A percentile compares a stretch with the other conserved stretches of the same genome.
Conservation (phyloP, 2,329 filamentous ascomycete genomes). For the Talaromyces verruculosus region DNA sequence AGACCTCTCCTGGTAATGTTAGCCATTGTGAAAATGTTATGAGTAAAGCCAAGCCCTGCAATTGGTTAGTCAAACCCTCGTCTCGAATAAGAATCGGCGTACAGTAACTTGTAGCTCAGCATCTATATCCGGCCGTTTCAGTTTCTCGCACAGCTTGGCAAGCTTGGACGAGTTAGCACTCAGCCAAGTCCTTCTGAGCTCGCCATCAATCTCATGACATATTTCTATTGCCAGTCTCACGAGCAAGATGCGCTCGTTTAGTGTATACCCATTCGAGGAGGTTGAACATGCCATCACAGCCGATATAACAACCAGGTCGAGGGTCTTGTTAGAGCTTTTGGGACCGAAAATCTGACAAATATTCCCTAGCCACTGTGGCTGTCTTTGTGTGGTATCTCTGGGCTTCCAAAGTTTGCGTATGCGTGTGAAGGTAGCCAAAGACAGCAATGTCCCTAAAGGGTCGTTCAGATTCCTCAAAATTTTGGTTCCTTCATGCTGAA, state of each 20-base stretch:
- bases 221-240: constrained; percentile 40
- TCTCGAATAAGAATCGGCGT: constrained; percentile 11
- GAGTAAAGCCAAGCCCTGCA: constrained; percentile 36
- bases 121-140: constrained; percentile 32
- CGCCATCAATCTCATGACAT: constrained; percentile 34
- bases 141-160: constrained; percentile 41
- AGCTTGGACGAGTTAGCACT: constrained; percentile 35
- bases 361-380: constrained; percentile 35
- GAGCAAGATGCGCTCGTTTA: constrained; percentile 34
- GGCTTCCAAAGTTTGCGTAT: constrained; percentile 29
- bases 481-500: constrained; percentile 41
- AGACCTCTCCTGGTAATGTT: constrained; percentile 31
- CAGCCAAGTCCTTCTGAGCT: constrained; percentile 38
- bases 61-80: not conserved
- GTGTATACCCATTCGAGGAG: constrained; percentile 31
- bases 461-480: constrained; percentile 42
- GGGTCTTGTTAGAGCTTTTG: constrained; percentile 41
- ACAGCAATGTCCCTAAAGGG: constrained; percentile 43
- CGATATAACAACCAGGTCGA: constrained; percentile 44
- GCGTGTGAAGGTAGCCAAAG: constrained; percentile 42
- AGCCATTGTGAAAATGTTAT: constrained; percentile 29
- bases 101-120: constrained; percentile 38
- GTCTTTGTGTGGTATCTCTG: constrained; percentile 22
- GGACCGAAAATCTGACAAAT: constrained; percentile 42
- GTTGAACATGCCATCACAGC: constrained; percentile 44